These are phyloP conservation scores for Flaveria ramosissima DNA, from an alignment of 129 eudicot genomes.

Conservation along the genomic window DNA sequence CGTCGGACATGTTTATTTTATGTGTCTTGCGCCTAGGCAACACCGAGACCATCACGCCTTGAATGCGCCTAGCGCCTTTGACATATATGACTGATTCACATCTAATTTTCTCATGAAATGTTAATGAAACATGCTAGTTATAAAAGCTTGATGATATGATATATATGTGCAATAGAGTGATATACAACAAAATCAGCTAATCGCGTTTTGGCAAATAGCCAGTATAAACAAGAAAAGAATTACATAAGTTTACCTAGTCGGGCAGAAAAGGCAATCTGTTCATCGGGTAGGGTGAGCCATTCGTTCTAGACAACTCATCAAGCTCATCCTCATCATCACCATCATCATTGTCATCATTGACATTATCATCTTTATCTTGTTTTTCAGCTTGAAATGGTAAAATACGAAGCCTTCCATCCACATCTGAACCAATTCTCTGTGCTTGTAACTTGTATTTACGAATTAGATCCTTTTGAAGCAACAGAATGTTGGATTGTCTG, in stretches of 20 bases:
- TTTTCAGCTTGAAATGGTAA: constrained; percentile 47
- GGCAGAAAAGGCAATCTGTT: constrained; percentile 80
- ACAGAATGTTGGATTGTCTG: constrained; percentile 60
- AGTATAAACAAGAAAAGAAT: constrained; percentile 18
- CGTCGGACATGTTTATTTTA: too few relatives aligned
- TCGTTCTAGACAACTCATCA: constrained; percentile 37
- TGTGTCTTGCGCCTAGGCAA: too few relatives aligned
- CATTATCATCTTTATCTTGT: constrained; percentile 29
- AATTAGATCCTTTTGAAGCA: constrained; percentile 75
- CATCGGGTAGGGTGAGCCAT: constrained; percentile 59
- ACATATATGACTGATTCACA: not conserved
- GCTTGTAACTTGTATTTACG: constrained; percentile 71
- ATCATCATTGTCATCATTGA: constrained; percentile 27
- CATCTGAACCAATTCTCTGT: constrained; percentile 54
- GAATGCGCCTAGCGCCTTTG: too few relatives aligned
- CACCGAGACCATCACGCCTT: too few relatives aligned
- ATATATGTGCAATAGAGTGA: constrained; percentile 22
- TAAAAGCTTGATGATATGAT: constrained; percentile 3
- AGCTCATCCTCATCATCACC: constrained; percentile 32
- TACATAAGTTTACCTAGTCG: constrained; percentile 42
- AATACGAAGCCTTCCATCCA: constrained; percentile 61
- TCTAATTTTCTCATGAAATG: not conserved
- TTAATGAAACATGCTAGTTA: not conserved
- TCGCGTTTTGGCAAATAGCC: constrained; percentile 7
- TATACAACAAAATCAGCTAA: constrained; percentile 16